These are phyloP conservation scores for Fonsecaea pugnacius DNA, from an alignment of 2,329 filamentous ascomycete genomes.

Conservation along the genomic window DNA sequence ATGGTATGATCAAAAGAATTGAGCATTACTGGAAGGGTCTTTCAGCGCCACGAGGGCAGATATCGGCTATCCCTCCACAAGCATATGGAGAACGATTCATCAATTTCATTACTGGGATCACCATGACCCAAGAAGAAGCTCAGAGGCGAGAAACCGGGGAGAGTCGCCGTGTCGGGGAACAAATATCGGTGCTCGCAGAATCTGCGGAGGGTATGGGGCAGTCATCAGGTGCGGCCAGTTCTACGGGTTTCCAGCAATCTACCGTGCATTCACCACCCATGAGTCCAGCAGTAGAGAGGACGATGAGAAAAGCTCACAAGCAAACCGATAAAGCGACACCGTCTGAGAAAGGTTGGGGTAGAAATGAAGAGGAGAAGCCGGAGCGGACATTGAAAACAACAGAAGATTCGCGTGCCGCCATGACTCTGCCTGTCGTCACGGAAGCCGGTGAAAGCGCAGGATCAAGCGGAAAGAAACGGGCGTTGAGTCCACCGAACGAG, in stretches of 20 bases:
- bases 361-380: constrained; percentile 64
- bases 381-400: constrained; percentile 64
- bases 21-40: constrained; percentile 98
- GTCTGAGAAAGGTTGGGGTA: constrained; percentile 43
- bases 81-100: constrained; percentile 93
- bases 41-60: constrained; percentile 79
- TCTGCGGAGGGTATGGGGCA: constrained; percentile 38
- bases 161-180: constrained; percentile 23
- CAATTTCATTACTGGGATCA: constrained; percentile 87
- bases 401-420: constrained; percentile 59
- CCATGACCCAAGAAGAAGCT: constrained; percentile 85
- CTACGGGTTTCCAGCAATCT: constrained; percentile 28
- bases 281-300: constrained; percentile 54
- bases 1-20: constrained; percentile 89
- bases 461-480: constrained; percentile 42
- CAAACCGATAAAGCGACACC: constrained; percentile 62
- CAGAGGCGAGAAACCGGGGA: constrained; percentile 54
- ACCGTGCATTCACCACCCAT: constrained; percentile 39
- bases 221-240: constrained; percentile 40
- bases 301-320: constrained; percentile 65
- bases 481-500: constrained; percentile 22
- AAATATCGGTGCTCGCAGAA: constrained; percentile 14
- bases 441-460: constrained; percentile 78
- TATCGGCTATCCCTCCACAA: constrained; percentile 87
- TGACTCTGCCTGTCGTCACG: constrained; percentile 80